These are phyloP conservation scores for Phytophthora kernoviae DNA, from an alignment of 352 stramenopile genomes.

Conservation along the genomic window DNA sequence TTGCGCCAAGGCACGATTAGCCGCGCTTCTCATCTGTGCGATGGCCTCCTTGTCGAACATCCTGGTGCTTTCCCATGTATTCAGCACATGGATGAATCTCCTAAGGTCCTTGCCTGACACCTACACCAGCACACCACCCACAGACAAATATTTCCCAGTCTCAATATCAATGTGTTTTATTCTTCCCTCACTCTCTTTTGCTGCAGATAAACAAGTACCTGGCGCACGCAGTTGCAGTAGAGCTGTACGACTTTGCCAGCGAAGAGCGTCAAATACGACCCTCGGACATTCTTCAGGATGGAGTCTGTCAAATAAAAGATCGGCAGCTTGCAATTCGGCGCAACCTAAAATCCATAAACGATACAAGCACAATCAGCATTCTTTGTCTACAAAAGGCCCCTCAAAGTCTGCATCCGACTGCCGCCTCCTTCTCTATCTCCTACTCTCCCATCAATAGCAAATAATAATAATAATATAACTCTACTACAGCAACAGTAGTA, in stretches of 20 bases:
- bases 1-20: slow-evolving; percentile 59
- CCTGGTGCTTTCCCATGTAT: slow-evolving; percentile 77
- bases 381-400: background rate
- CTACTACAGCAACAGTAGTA: background rate
- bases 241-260: slow-evolving; percentile 74
- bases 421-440: background rate
- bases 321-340: slow-evolving; percentile 85
- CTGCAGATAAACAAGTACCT: slow-evolving; percentile 41
- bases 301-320: slow-evolving; percentile 92
- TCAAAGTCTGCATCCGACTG: background rate
- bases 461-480: too few species aligned
- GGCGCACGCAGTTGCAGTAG: slow-evolving; percentile 85
- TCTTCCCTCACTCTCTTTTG: background rate
- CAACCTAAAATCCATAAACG: slow-evolving; percentile 41
- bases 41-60: slow-evolving; percentile 66
- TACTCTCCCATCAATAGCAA: too few species aligned
- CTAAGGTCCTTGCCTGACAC: slow-evolving; percentile 82
- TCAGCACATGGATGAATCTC: slow-evolving; percentile 85
- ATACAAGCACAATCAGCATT: slow-evolving; percentile 19
- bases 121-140: slow-evolving; percentile 22
- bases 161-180: slow-evolving; percentile 16
- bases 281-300: slow-evolving; percentile 89
- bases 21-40: slow-evolving; percentile 66
- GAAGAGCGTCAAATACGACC: slow-evolving; percentile 74
- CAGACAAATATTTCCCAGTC: background rate